These are phyloP conservation scores for Albophoma yamanashiensis DNA, from an alignment of 2,329 filamentous ascomycete genomes.

Conservation along the genomic window DNA sequence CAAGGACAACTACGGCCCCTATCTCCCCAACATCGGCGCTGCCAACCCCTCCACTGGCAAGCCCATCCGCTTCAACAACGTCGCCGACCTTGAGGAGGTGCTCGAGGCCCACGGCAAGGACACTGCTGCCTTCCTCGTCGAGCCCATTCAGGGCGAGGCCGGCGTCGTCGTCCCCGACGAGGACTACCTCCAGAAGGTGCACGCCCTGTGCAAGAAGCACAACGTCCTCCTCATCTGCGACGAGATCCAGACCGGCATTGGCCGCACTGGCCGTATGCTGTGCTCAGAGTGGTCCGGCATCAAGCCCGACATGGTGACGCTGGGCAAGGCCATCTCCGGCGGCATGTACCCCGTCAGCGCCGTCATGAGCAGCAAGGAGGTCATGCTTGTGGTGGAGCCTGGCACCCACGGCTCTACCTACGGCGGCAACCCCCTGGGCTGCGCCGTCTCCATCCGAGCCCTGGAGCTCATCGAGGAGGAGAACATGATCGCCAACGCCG, in stretches of 20 bases:
- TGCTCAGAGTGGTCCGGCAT: conserved; percentile 92
- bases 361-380: conserved; percentile 75
- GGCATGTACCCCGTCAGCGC: conserved; percentile 99
- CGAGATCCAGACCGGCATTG: conserved; percentile 97
- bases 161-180: conserved; percentile 92
- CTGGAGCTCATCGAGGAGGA: conserved; percentile 92
- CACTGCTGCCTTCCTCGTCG: conserved; percentile 85
- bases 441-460: conserved; percentile 88
- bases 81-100: conserved; percentile 66
- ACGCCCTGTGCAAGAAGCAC: conserved; percentile 84
- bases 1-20: conserved; percentile 92
- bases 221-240: conserved; percentile 95
- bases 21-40: conserved; percentile 80
- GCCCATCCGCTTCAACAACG: conserved; percentile 77
- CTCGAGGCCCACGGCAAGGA: conserved; percentile 73
- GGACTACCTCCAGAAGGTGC: conserved; percentile 70
- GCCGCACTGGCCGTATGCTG: conserved; percentile 85
- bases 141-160: conserved; percentile 95
- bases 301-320: conserved; percentile 87
- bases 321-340: conserved; percentile 95
- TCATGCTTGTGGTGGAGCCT: conserved; percentile 93
- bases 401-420: conserved; percentile 98
- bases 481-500: conserved; percentile 71
- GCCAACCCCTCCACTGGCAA: conserved; percentile 62
- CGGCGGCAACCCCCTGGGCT: conserved; percentile 91